Base-by-base conservation (phyloP, 345 rosid genomes). In the Theobroma cacao region DNA sequence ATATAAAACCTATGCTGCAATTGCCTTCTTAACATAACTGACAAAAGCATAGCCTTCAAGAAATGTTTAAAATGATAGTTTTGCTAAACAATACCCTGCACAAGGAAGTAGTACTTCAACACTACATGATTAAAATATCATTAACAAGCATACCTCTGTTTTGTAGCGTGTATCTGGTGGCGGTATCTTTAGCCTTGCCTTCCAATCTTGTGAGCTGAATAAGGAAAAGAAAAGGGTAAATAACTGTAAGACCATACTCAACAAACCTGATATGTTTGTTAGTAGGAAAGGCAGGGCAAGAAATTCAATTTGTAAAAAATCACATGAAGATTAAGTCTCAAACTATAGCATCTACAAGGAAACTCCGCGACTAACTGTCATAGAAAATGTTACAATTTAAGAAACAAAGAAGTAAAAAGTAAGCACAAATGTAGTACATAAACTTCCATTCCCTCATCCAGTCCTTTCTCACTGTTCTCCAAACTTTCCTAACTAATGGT, bases 151-250 rank as follows among this genome's bases (percentile, higher is more conserved):
- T 91, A 95, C 99, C 99, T 93, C 99, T 28, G 98, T 93, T 80
- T 17, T 88, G 85, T 89, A 91, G 53, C 98, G 94, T 0, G 91
- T 84, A 84, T 95, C 99, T 7, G 94, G 72, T 3, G 97, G 87
- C 31, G 99, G 97, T 22, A 90, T 65, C 78, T 87, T 92, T 43
- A 95, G 80, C 62, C 86, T 86, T 40, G 97, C 93, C 80, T 95
- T 95, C 99, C 99, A 93, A 80, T 95, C 98, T 80, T 93, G 92
- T 22, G 88, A 86, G 75, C 99, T 95, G 55, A 59, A 68, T 52
- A 50, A 41, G 65, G 24, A 17, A 33, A 34, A 36, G 10, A 10
- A 58, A 7, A 58, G 28, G 38, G 55, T 34, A 64, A 43, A 70
- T 60, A 14, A 55, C 14, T 10, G 26, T 14, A 15, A 74, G 65